Evolutionary conservation across 1,284 basidiomycete species (phyloP).

Genomic region (Microbotryum silenes-acaulis): DNA sequence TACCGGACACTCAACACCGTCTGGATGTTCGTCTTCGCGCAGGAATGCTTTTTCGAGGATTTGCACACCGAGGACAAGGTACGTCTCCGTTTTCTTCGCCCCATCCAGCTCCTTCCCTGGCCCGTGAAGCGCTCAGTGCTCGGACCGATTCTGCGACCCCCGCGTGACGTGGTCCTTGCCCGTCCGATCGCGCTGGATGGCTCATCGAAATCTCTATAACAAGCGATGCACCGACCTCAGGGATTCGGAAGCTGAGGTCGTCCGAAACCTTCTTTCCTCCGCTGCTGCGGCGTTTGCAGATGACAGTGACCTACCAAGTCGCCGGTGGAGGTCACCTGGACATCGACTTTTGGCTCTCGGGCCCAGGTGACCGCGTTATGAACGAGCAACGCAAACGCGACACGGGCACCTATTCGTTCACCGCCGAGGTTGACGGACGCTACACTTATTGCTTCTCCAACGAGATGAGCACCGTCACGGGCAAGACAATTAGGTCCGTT

Average conservation of each 20-base stretch:
- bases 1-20: conserved; percentile 43
- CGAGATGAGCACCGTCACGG: conserved; percentile 87
- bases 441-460: conserved; percentile 98
- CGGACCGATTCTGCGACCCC: background rate
- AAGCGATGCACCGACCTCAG: too few relatives aligned
- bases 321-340: conserved; percentile 93
- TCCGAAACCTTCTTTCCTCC: too few relatives aligned
- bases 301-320: conserved; percentile 99
- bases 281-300: conserved; percentile 49
- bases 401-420: conserved; percentile 81
- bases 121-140: background rate
- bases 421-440: conserved; percentile 75
- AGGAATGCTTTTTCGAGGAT: conserved; percentile 98
- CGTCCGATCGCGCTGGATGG: too few relatives aligned
- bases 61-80: conserved; percentile 91
- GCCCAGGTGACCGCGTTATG: conserved; percentile 61
- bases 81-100: conserved; percentile 28
- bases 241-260: background rate
- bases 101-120: background rate
- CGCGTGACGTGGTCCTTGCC: too few relatives aligned
- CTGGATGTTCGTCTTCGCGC: conserved; percentile 62
- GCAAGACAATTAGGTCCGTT: conserved; percentile 83
- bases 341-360: conserved; percentile 85
- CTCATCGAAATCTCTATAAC: too few relatives aligned
- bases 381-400: conserved; percentile 76